phyloP scores from a whole-genome alignment of 1,284 basidiomycete genomes.

The Puccinia horiana region DNA sequence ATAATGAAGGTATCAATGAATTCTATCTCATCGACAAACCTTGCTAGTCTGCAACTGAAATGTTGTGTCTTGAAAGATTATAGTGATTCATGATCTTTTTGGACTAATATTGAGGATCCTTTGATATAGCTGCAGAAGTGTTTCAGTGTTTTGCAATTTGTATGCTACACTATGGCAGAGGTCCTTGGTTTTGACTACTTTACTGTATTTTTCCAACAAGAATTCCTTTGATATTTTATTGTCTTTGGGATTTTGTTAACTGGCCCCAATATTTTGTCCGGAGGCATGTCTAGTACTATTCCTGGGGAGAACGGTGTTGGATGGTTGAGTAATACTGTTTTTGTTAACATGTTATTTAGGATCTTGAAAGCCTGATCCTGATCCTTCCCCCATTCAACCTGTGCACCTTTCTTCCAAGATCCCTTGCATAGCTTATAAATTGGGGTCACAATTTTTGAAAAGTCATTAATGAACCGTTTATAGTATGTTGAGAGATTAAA shows the following conservation, averaged over 20 bases:
- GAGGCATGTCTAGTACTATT: not conserved
- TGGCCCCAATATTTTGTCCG: slow-evolving; percentile 24
- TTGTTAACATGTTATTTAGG: not conserved
- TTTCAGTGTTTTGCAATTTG: slow-evolving; percentile 18
- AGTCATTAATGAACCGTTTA: slow-evolving; percentile 31
- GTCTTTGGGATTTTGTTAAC: slow-evolving; percentile 4
- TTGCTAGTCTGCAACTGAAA: not conserved
- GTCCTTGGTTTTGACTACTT: not conserved
- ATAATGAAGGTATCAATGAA: slow-evolving; percentile 7
- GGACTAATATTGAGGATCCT: slow-evolving; percentile 22
- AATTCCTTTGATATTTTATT: not conserved
- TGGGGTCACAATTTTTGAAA: slow-evolving; percentile 14
- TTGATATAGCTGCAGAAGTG: slow-evolving; percentile 17
- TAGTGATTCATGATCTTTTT: slow-evolving; percentile 24
- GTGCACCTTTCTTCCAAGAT: not conserved
- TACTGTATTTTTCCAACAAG: not conserved
- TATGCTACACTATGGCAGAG: not conserved
- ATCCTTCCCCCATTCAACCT: not conserved
- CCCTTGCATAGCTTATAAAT: not conserved
- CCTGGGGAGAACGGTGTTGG: not conserved
- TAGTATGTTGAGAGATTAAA: slow-evolving; percentile 27
- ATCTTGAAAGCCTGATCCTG: not conserved
- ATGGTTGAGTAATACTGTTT: not conserved
- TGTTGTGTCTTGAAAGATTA: slow-evolving; percentile 25
- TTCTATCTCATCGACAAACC: slow-evolving; percentile 23